phyloP scores from a whole-genome alignment of 805 yeast genomes.

The Schwanniomyces sp. region DNA sequence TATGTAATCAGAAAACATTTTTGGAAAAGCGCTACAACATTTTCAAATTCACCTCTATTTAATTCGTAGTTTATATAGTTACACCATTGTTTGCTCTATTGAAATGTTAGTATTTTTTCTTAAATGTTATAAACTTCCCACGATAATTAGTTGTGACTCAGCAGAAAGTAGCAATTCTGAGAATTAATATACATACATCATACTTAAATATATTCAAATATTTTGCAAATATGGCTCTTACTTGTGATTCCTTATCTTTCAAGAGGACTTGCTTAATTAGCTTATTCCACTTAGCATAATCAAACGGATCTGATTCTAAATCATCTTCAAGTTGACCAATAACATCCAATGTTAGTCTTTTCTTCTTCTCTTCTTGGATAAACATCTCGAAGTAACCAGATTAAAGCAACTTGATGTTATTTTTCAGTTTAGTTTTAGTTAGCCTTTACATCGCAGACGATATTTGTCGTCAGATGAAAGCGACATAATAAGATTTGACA shows the following conservation, averaged over 20 bases:
- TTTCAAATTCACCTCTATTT: constrained; percentile 61
- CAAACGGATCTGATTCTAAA: constrained; percentile 50
- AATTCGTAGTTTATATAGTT: constrained; percentile 66
- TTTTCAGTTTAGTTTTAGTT: no score
- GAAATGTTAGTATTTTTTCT: constrained; percentile 17
- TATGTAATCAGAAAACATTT: constrained; percentile 61
- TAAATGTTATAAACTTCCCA: neutral
- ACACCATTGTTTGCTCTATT: constrained; percentile 59
- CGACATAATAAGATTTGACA: neutral
- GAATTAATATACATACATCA: constrained; percentile 38
- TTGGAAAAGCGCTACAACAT: constrained; percentile 65
- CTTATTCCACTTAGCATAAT: constrained; percentile 56
- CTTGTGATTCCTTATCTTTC: constrained; percentile 60
- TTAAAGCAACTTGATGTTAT: no score
- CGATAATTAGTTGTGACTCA: no score
- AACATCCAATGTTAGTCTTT: constrained; percentile 42
- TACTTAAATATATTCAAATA: constrained; percentile 66
- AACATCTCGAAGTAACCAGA: constrained; percentile 3
- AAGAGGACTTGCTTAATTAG: constrained; percentile 49
- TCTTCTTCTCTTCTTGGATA: constrained; percentile 15
- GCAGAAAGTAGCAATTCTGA: no score
- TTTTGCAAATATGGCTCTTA: constrained; percentile 56
- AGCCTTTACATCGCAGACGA: neutral
- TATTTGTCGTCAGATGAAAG: neutral
- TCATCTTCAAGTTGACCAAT: constrained; percentile 61